Conservation (phyloP, 2,329 filamentous ascomycete species). For the Penicillium sp. region DNA sequence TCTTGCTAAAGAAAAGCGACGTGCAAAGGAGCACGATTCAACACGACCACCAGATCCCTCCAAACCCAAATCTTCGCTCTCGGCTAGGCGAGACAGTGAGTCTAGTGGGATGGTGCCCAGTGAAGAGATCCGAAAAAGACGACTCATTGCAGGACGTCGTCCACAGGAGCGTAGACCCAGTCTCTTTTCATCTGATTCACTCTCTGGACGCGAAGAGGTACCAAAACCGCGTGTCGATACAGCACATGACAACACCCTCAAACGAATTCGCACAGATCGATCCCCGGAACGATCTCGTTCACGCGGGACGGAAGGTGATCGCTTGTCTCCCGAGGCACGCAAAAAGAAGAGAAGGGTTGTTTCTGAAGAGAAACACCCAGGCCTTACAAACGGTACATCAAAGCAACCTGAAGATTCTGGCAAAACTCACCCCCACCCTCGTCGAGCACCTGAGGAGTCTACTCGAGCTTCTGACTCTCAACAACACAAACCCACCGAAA, state of each 20-base stretch:
- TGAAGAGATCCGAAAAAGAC: slow-evolving; percentile 41
- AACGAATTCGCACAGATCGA: slow-evolving; percentile 43
- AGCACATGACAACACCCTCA: slow-evolving; percentile 33
- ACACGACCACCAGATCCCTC: slow-evolving; percentile 29
- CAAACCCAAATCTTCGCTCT: slow-evolving; percentile 30
- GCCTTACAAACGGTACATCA: slow-evolving; percentile 32
- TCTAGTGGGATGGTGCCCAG: slow-evolving; percentile 24
- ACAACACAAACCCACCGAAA: slow-evolving; percentile 12
- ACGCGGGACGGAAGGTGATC: slow-evolving; percentile 33
- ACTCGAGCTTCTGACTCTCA: slow-evolving; percentile 7
- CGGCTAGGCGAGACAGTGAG: slow-evolving; percentile 35
- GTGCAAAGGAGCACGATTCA: slow-evolving; percentile 37
- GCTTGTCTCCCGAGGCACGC: slow-evolving; percentile 34
- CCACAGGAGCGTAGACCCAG: slow-evolving; percentile 41
- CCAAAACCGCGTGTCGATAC: slow-evolving; percentile 33
- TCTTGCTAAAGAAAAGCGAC: slow-evolving; percentile 28
- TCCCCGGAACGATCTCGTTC: slow-evolving; percentile 43
- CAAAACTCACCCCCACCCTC: slow-evolving; percentile 22
- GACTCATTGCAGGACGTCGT: slow-evolving; percentile 43
- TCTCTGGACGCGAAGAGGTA: slow-evolving; percentile 41
- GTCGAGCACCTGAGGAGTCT: slow-evolving; percentile 18
- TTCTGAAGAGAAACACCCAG: slow-evolving; percentile 39
- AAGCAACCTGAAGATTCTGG: slow-evolving; percentile 26
- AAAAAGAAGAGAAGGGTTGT: slow-evolving; percentile 47
- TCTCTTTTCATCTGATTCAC: slow-evolving; percentile 42